Percentiles rank a stretch among this genome's conserved stretches.
phyloP scores from a whole-genome alignment of 2,329 filamentous ascomycete species.

The Xylaria digitata region DNA sequence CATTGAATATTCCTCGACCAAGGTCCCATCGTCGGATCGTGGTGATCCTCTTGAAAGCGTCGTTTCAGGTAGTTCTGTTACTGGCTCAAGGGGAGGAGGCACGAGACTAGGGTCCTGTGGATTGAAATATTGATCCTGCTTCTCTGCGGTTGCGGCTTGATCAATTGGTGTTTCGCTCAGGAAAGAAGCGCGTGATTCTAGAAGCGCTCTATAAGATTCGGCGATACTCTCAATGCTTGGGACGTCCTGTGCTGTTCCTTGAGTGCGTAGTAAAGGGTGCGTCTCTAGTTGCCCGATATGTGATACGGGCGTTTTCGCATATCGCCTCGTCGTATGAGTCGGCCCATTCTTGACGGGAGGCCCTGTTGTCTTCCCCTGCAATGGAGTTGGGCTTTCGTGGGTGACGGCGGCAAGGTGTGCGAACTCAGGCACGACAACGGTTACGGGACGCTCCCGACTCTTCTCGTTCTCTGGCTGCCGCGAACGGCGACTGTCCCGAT shows the following conservation, averaged over 20 bases:
- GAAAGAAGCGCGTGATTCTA: slow-evolving; percentile 55
- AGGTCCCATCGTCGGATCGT: slow-evolving; percentile 58
- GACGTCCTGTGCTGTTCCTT: slow-evolving; percentile 49
- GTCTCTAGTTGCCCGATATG: slow-evolving; percentile 63
- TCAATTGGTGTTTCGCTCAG: slow-evolving; percentile 48
- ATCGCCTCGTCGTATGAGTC: slow-evolving; percentile 54
- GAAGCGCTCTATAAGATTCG: slow-evolving; percentile 61
- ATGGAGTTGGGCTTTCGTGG: slow-evolving; percentile 38
- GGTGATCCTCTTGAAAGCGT: slow-evolving; percentile 47
- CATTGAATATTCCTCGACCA: slow-evolving; percentile 61
- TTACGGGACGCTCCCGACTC: slow-evolving; percentile 36
- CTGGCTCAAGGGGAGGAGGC: slow-evolving; percentile 31
- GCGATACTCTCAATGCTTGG: slow-evolving; percentile 62
- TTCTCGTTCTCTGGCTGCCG: slow-evolving; percentile 27
- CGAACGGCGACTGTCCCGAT: slow-evolving; percentile 33
- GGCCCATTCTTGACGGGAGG: slow-evolving; percentile 42
- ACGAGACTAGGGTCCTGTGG: slow-evolving; percentile 27
- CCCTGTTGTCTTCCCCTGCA: slow-evolving; percentile 38
- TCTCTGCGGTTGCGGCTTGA: slow-evolving; percentile 9
- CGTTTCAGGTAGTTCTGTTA: slow-evolving; percentile 37
- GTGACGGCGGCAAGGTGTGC: slow-evolving; percentile 51
- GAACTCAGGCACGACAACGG: slow-evolving; percentile 47
- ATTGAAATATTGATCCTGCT: slow-evolving; percentile 13
- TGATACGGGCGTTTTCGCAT: slow-evolving; percentile 64
- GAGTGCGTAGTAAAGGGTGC: slow-evolving; percentile 40